Evolutionary conservation across 306 rosid species (phyloP), one percentile per base, ranked within the genome.

Genomic region (Acmispon strigosus): DNA sequence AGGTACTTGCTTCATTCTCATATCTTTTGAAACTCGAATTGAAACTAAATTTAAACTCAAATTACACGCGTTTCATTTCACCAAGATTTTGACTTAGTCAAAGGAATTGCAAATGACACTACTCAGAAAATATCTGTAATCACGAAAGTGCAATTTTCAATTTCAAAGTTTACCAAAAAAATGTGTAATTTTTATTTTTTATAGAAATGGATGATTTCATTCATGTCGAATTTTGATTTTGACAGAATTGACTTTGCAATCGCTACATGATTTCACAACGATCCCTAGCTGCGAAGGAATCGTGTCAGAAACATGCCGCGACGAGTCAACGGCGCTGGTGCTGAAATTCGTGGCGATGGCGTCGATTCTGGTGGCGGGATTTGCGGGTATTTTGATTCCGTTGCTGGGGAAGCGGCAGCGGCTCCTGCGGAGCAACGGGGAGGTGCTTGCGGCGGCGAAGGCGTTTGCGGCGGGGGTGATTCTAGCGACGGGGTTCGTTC

Each of bases 401-500:
- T 52, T 92, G 1, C 19, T 77, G 2, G 89, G 93, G 2, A 86
- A 32, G n/a, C 82, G 71, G 22, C 72, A 85, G 4, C 48, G 83
- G 8, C 72, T 86, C 5, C 82, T 92, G 9, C 80, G 69, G 2
- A 66, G 86, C 2, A 96, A 92, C 32, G 86, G 96, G 0, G 85
- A 74, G 53, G 51, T 77, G 18, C 85, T 92, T 55, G 73, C 84
- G 8, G 84, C 83, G 0, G 81, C 85, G 0, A 92, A 88, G 42
- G 91, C 98, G n/a, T 90, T 92, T 24, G 96, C 96, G 4, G 98
- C 98, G n/a, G 96, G 98, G 0, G 96, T 92, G 10, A 92, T 92
- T 14, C 78, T 92, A 0, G 89, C 96, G 4, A 92, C 98, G 18
- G 98, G 92, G 1, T 90, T 92, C 43, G 92, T 92, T 37, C 98